Evolutionary conservation across 108 stramenopile genomes (phyloP).

Genomic region (Fragilariopsis cylindrus): DNA sequence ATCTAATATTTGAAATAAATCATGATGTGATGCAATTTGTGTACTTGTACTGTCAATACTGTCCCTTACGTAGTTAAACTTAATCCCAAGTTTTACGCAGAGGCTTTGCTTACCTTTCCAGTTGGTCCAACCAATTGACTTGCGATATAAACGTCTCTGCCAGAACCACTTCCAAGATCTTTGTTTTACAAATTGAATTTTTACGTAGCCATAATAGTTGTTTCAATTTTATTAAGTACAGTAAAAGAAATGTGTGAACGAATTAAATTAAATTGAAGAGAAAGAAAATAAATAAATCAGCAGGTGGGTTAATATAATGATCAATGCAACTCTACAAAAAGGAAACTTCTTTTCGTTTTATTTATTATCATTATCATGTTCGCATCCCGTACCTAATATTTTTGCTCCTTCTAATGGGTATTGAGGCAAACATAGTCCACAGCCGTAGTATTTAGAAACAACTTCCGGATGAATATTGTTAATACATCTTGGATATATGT

Average conservation of each 20-base stretch:
- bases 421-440: slow-evolving; percentile 92
- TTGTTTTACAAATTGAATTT: too few species aligned
- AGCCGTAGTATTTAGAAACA: slow-evolving; percentile 93
- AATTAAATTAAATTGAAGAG: too few species aligned
- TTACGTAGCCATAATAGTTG: too few species aligned
- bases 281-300: too few species aligned
- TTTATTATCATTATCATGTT: too few species aligned
- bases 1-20: neutral
- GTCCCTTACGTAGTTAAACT: neutral
- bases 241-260: too few species aligned
- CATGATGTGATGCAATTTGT: neutral
- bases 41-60: neutral
- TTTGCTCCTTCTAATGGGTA: slow-evolving; percentile 75
- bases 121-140: slow-evolving; percentile 86
- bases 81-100: neutral
- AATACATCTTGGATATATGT: slow-evolving; percentile 71
- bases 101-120: slow-evolving; percentile 39
- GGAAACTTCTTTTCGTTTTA: too few species aligned
- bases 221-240: too few species aligned
- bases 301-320: too few species aligned
- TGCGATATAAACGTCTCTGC: slow-evolving; percentile 93
- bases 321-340: too few species aligned
- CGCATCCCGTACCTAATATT: slow-evolving; percentile 41
- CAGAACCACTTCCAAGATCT: slow-evolving; percentile 94
- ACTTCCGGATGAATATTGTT: slow-evolving; percentile 83